Base-by-base conservation (phyloP, 2,329 filamentous ascomycete genomes). In the Chaetomium sp. region DNA sequence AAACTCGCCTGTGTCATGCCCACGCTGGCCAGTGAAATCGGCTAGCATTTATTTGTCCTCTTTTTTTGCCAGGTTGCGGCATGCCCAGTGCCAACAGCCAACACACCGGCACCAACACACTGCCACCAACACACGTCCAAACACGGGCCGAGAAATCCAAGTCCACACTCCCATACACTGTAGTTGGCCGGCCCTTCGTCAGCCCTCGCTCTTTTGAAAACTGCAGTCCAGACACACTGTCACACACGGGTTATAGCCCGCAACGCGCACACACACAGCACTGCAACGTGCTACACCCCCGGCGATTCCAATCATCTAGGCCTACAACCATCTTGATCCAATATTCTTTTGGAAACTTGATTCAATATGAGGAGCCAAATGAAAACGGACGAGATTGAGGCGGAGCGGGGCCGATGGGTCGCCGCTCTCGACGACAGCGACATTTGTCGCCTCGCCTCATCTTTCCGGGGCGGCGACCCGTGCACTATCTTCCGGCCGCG, bases 401-500 rank as follows among this genome's bases (percentile, higher is more conserved):
- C n/a, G 49, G 47, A 45, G 27, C 55, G 55, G 25, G 29, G 7
- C 4, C 31, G 27, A 59, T 58, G 61, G 61, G 55, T 58, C 6
- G 61, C 19, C 4, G 19, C 47, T 1, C 61, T 63, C 55, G 27
- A 54, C 25, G 61, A 63, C 25, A 31, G 4, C 35, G 55, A 63
- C 3, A 47, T 63, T 1, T 59, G 55, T 57, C 47, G 35, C 47
- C 61, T 63, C 29, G 55, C 61, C 19, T 63, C 61, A 5, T 58
- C 47, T 9, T 35, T 58, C 25, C 61, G 35, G 1, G 12, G 9
- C 35, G 38, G 49, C 0, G 55, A 63, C 33, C 23, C 1, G 13
- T 58, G 61, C 55, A 47, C 49, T 33, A 54, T 58, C 33, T 63
- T 63, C 47, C 55, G 25, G 35, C 61, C 61, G 12, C 61, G 55